Conservation (phyloP, 2,329 filamentous ascomycete genomes). For the Cytospora schulzeri region DNA sequence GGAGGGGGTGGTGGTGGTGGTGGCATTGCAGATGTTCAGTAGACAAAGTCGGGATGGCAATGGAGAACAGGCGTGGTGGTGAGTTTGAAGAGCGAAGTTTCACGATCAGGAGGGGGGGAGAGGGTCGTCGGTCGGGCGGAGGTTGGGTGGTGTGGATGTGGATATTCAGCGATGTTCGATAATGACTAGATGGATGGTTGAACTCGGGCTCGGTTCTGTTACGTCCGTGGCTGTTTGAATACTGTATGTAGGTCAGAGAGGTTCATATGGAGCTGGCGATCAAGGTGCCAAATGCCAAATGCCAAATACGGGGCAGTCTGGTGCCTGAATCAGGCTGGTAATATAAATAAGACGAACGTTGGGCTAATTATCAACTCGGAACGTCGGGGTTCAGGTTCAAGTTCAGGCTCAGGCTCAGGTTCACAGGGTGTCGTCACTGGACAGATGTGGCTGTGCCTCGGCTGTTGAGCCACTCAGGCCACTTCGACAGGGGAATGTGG, state of each 20-base stretch:
- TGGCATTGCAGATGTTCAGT: slow-evolving; percentile 38
- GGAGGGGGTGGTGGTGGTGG: slow-evolving; percentile 73
- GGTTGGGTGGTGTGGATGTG: not conserved
- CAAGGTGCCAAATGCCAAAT: not conserved
- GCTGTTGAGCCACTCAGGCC: not conserved
- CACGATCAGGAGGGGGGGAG: not conserved
- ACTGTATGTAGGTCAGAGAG: not conserved
- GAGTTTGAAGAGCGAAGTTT: not conserved
- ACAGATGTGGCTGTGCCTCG: not conserved
- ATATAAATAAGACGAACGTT: not conserved
- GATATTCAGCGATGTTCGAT: slow-evolving; percentile 1
- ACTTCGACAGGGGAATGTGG: not conserved
- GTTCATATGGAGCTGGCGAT: slow-evolving; percentile 7
- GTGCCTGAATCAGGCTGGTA: not conserved
- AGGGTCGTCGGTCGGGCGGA: not conserved
- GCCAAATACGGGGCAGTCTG: not conserved
- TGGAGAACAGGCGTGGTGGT: not conserved
- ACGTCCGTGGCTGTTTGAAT: not conserved
- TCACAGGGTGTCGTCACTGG: not conserved
- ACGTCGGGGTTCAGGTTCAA: not conserved
- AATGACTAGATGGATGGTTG: slow-evolving; percentile 9
- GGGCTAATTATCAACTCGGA: not conserved
- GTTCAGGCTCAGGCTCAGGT: no score
- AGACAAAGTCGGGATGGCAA: not conserved
- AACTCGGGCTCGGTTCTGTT: not conserved